These are phyloP conservation scores for Macadamia integrifolia DNA, from an alignment of 164 flowering plant species.

Conservation along the genomic window DNA sequence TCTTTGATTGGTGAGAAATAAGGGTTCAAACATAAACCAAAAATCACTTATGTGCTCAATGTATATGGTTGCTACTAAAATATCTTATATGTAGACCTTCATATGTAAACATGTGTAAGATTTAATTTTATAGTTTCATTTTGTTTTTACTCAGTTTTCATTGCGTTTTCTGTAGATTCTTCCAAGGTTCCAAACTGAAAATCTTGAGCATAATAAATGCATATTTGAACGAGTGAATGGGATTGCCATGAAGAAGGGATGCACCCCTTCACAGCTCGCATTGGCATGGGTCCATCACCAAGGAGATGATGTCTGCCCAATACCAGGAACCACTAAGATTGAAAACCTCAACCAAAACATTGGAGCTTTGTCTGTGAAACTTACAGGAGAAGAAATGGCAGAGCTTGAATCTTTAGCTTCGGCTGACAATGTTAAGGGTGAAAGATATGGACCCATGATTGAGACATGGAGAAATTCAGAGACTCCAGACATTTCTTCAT, in stretches of 20 bases:
- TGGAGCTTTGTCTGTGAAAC: constrained; percentile 16
- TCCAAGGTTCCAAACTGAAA: constrained; percentile 30
- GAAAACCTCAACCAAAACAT: constrained; percentile 21
- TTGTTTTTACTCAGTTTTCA: no score
- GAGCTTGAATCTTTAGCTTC: constrained; percentile 18
- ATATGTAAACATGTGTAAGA: no score
- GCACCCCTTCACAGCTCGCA: constrained; percentile 34
- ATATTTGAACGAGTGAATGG: constrained; percentile 24
- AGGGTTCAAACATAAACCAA: no score
- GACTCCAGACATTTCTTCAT: constrained; percentile 18
- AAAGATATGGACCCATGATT: not conserved
- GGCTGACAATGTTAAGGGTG: constrained; percentile 16
- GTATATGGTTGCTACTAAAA: no score
- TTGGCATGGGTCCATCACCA: constrained; percentile 37
- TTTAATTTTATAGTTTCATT: no score
- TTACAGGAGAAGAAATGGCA: constrained; percentile 16
- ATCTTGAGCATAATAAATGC: constrained; percentile 25
- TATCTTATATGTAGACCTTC: no score
- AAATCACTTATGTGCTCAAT: no score
- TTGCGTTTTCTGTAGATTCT: not conserved
- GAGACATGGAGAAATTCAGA: constrained; percentile 11
- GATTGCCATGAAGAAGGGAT: constrained; percentile 27
- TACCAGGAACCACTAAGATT: constrained; percentile 23
- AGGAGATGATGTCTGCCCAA: not conserved
- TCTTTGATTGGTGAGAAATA: no score